phyloP scores from a whole-genome alignment of 495 filamentous ascomycete genomes.

The Podospora pseudopauciseta region DNA sequence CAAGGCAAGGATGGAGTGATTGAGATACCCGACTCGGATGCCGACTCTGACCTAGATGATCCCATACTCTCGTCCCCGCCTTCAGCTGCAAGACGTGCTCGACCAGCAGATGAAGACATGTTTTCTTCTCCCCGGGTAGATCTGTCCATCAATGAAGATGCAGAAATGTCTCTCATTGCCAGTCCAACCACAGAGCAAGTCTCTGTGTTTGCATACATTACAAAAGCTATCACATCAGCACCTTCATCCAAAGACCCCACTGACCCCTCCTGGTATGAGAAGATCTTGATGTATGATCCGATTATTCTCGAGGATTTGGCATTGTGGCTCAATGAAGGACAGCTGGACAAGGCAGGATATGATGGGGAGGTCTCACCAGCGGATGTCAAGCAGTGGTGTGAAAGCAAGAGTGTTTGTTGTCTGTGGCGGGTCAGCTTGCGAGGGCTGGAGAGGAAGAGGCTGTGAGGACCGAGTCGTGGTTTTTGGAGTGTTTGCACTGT shows the following conservation, averaged over 20 bases:
- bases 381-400: slow-evolving; percentile 79
- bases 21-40: slow-evolving; percentile 66
- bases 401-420: slow-evolving; percentile 75
- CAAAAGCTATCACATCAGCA: slow-evolving; percentile 55
- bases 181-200: slow-evolving; percentile 37
- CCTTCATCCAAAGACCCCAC: slow-evolving; percentile 47
- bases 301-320: slow-evolving; percentile 85
- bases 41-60: slow-evolving; percentile 54
- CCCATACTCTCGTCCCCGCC: slow-evolving; percentile 28
- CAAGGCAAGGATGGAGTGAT: slow-evolving; percentile 34
- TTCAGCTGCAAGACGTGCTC: slow-evolving; percentile 37
- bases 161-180: slow-evolving; percentile 37
- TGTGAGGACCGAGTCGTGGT: slow-evolving; percentile 21
- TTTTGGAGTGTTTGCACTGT: not conserved
- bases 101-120: slow-evolving; percentile 29
- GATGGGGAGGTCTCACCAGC: slow-evolving; percentile 59
- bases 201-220: slow-evolving; percentile 59
- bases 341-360: slow-evolving; percentile 56
- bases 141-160: slow-evolving; percentile 38
- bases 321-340: slow-evolving; percentile 74
- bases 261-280: slow-evolving; percentile 74
- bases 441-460: slow-evolving; percentile 48
- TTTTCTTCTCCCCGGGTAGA: slow-evolving; percentile 25
- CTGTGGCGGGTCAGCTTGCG: slow-evolving; percentile 49
- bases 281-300: slow-evolving; percentile 91